Evolutionary conservation across 2,329 filamentous ascomycete genomes (phyloP).

Genomic region (Zopfia rhizophila): DNA sequence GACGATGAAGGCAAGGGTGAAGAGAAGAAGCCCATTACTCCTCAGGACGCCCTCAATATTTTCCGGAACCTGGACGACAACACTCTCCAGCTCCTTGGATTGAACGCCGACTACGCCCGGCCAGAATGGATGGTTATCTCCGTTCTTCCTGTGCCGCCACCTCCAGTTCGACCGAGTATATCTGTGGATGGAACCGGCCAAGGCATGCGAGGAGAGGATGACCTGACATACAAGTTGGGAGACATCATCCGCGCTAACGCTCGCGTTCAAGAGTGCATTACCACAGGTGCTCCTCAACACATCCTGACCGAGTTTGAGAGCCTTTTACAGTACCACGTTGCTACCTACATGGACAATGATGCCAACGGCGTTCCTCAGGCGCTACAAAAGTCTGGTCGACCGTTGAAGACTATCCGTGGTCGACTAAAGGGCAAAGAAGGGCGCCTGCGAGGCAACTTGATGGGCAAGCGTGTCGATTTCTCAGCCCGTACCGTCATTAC

Average conservation of each 20-base stretch:
- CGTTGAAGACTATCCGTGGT: conserved; percentile 95
- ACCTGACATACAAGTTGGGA: conserved; percentile 98
- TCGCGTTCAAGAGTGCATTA: conserved; percentile 89
- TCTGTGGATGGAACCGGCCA: conserved; percentile 94
- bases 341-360: conserved; percentile 99
- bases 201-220: conserved; percentile 94
- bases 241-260: conserved; percentile 98
- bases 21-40: conserved; percentile 84
- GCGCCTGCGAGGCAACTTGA: conserved; percentile 96
- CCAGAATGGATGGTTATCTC: conserved; percentile 99
- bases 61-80: conserved; percentile 85
- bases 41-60: conserved; percentile 85
- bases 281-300: conserved; percentile 91
- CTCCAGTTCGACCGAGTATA: conserved; percentile 95
- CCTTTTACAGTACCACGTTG: conserved; percentile 95
- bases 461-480: conserved; percentile 99
- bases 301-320: conserved; percentile 91
- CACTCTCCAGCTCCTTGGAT: conserved; percentile 85
- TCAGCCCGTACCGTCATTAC: conserved; percentile 99
- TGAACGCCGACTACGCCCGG: conserved; percentile 93
- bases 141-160: conserved; percentile 92
- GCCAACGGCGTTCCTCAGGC: conserved; percentile 95
- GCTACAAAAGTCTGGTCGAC: conserved; percentile 94
- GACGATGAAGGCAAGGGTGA: conserved; percentile 69
- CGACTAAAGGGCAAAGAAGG: conserved; percentile 99